Conservation (phyloP, 306 rosid genomes). For the Prunus davidiana region DNA sequence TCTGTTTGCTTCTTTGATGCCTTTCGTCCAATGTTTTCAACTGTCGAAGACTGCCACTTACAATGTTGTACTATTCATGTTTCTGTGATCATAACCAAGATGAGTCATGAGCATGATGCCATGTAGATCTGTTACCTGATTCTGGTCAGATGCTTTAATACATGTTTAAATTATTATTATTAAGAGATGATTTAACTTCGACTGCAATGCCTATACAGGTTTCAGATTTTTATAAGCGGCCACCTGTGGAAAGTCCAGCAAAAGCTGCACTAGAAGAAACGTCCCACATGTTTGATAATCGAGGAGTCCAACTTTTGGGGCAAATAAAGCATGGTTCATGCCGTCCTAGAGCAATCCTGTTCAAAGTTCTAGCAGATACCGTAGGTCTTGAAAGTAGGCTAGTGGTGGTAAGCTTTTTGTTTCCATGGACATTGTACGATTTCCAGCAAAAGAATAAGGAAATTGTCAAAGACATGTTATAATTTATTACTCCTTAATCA, state of each 20-base stretch:
- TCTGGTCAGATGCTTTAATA: neutral
- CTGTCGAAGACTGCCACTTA: neutral
- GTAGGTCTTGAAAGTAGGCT: conserved; percentile 96
- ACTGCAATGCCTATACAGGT: conserved; percentile 51
- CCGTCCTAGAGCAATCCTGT: conserved; percentile 89
- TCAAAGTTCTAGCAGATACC: conserved; percentile 91
- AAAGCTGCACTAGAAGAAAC: conserved; percentile 77
- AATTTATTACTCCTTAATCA: conserved; percentile 9
- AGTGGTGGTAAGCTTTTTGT: conserved; percentile 71
- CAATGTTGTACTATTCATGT: neutral
- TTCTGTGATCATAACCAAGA: neutral
- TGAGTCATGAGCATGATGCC: neutral
- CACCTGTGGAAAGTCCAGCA: conserved; percentile 88
- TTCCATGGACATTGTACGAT: neutral
- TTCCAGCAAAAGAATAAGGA: neutral
- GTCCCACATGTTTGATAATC: conserved; percentile 76
- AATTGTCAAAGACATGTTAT: conserved; percentile 14
- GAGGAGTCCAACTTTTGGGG: conserved; percentile 89
- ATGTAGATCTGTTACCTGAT: neutral
- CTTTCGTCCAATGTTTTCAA: neutral
- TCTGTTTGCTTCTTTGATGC: neutral
- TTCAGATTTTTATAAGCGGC: conserved; percentile 81
- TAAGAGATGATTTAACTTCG: neutral
- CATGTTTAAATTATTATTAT: neutral
- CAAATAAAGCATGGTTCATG: conserved; percentile 93